Conservation (phyloP, 2,329 filamentous ascomycete genomes). For the Diplodia intermedia region DNA sequence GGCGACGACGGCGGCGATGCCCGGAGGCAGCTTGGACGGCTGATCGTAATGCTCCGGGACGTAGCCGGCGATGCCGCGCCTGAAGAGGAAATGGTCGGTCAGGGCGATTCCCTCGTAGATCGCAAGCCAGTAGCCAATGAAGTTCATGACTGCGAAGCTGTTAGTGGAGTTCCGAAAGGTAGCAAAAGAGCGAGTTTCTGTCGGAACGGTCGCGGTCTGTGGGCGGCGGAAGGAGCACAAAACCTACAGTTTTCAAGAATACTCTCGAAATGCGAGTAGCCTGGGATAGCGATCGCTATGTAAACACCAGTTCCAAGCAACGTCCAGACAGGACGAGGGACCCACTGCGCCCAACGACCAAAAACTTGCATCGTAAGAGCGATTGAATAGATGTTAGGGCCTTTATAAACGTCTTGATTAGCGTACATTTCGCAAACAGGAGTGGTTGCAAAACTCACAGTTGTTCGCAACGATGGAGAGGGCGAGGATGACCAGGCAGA, state of each 20-base stretch:
- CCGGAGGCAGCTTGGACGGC: constrained; percentile 64
- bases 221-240: neutral
- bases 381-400: constrained; percentile 72
- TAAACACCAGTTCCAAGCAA: constrained; percentile 67
- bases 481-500: constrained; percentile 72
- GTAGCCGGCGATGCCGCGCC: constrained; percentile 67
- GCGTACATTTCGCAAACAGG: neutral
- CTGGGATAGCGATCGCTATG: constrained; percentile 73
- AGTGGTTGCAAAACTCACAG: constrained; percentile 31
- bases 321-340: constrained; percentile 74
- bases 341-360: constrained; percentile 62
- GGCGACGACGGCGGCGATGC: constrained; percentile 67
- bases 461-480: constrained; percentile 74
- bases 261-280: constrained; percentile 54
- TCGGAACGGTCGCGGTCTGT: neutral
- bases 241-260: constrained; percentile 27
- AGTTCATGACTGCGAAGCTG: constrained; percentile 67
- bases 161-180: constrained; percentile 43
- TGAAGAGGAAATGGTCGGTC: constrained; percentile 73
- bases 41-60: constrained; percentile 65
- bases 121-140: constrained; percentile 71
- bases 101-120: constrained; percentile 74
- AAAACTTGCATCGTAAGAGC: constrained; percentile 72
- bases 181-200: neutral
- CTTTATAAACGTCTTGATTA: neutral